Percentiles rank a stretch among this genome's conserved stretches.
These are phyloP conservation scores for Leucocoprinus birnbaumii DNA, from an alignment of 768 basidiomycete genomes.

Conservation along the genomic window DNA sequence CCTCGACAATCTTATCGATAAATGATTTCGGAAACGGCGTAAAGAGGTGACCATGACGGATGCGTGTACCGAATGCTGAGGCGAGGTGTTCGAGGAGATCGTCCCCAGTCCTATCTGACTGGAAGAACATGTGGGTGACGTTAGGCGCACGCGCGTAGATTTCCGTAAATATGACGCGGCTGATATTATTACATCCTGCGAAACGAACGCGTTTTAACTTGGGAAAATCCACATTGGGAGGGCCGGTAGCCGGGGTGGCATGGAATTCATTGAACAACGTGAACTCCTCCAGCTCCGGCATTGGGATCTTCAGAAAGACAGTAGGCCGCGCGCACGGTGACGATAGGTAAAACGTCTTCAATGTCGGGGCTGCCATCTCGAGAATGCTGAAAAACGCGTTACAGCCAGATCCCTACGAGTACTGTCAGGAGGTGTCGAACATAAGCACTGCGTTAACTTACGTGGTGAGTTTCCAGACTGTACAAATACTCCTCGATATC, in stretches of 20 bases:
- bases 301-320: slow-evolving; percentile 17
- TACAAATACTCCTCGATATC: neutral
- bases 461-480: slow-evolving; percentile 7
- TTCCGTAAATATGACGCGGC: slow-evolving; percentile 19
- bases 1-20: neutral
- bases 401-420: slow-evolving; percentile 16
- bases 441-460: neutral
- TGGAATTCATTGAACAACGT: slow-evolving; percentile 27
- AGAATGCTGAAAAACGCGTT: slow-evolving; percentile 19
- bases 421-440: neutral
- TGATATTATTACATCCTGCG: slow-evolving; percentile 20
- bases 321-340: slow-evolving; percentile 19
- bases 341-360: slow-evolving; percentile 22
- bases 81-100: slow-evolving; percentile 2
- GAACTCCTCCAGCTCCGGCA: slow-evolving; percentile 23
- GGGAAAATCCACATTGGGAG: slow-evolving; percentile 16
- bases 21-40: neutral
- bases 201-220: slow-evolving; percentile 20
- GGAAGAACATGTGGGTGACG: slow-evolving; percentile 9
- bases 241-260: slow-evolving; percentile 5
- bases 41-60: neutral
- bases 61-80: neutral
- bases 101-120: neutral
- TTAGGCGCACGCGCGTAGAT: slow-evolving; percentile 10
- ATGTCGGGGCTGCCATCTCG: slow-evolving; percentile 17